Evolutionary conservation across 2,329 filamentous ascomycete genomes (phyloP).

Genomic region (Blastomyces parvus): DNA sequence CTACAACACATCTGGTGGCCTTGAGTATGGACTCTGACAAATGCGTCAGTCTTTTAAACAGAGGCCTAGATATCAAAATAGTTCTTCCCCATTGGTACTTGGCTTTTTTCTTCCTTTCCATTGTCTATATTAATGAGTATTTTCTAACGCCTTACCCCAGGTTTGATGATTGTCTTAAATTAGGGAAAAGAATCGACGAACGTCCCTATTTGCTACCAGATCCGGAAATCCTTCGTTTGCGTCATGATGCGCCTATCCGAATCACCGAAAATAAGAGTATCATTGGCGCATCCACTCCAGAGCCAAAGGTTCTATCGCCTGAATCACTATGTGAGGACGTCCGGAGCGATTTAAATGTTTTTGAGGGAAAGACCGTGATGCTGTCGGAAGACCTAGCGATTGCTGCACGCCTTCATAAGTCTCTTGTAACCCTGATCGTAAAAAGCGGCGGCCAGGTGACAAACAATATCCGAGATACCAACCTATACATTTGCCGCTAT

Average conservation of each 20-base stretch:
- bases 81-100: conserved; percentile 82
- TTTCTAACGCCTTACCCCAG: conserved; percentile 37
- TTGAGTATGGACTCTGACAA: conserved; percentile 66
- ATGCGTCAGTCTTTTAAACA: conserved; percentile 42
- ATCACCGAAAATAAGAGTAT: conserved; percentile 53
- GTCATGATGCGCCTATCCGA: conserved; percentile 47
- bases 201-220: conserved; percentile 75
- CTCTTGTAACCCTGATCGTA: conserved; percentile 61
- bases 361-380: conserved; percentile 67
- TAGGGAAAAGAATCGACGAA: conserved; percentile 86
- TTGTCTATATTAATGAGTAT: conserved; percentile 17
- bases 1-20: conserved; percentile 83
- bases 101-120: not conserved
- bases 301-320: conserved; percentile 34
- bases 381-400: conserved; percentile 67
- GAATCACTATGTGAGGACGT: conserved; percentile 22
- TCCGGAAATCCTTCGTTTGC: conserved; percentile 64
- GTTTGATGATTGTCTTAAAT: conserved; percentile 94
- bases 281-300: conserved; percentile 54
- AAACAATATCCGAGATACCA: conserved; percentile 55
- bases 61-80: conserved; percentile 58
- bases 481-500: conserved; percentile 81
- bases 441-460: conserved; percentile 63
- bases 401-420: conserved; percentile 53
- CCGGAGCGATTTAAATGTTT: conserved; percentile 57